These are phyloP conservation scores for Termitomyces eurrhizus DNA, from an alignment of 768 basidiomycete species.

Conservation along the genomic window DNA sequence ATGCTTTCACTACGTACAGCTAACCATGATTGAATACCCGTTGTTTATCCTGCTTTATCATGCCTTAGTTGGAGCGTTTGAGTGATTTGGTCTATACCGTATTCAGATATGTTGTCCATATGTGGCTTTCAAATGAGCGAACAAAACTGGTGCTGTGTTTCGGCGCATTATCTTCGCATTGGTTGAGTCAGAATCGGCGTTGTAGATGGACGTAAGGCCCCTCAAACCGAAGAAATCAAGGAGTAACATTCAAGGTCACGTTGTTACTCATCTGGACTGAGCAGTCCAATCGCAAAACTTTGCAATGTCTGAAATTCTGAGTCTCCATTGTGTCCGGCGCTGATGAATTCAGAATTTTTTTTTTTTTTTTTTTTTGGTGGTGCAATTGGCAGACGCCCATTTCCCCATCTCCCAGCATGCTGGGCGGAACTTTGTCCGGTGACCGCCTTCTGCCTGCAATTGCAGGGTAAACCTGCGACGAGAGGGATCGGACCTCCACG, in stretches of 20 bases:
- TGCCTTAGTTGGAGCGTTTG: too few relatives aligned
- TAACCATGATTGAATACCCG: too few relatives aligned
- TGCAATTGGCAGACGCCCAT: too few relatives aligned
- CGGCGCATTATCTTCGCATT: neutral
- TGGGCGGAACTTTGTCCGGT: too few relatives aligned
- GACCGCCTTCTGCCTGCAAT: too few relatives aligned
- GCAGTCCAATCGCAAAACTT: neutral
- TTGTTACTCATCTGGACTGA: neutral
- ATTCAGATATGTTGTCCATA: neutral
- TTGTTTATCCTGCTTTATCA: neutral
- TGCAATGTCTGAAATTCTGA: neutral
- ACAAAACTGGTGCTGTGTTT: neutral
- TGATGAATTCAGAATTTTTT: too few relatives aligned
- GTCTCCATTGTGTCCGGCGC: neutral
- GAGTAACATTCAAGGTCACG: neutral
- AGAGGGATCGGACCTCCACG: too few relatives aligned
- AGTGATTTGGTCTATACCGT: neutral
- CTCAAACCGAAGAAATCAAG: neutral
- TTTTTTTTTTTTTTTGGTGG: too few relatives aligned
- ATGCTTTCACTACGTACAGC: too few relatives aligned
- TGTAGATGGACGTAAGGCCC: neutral
- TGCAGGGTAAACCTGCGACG: too few relatives aligned
- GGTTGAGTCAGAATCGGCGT: neutral
- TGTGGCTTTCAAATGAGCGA: neutral
- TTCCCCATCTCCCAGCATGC: too few relatives aligned